These are phyloP conservation scores for Albifimbria verrucaria DNA, from an alignment of 2,329 filamentous ascomycete species.

Conservation along the genomic window DNA sequence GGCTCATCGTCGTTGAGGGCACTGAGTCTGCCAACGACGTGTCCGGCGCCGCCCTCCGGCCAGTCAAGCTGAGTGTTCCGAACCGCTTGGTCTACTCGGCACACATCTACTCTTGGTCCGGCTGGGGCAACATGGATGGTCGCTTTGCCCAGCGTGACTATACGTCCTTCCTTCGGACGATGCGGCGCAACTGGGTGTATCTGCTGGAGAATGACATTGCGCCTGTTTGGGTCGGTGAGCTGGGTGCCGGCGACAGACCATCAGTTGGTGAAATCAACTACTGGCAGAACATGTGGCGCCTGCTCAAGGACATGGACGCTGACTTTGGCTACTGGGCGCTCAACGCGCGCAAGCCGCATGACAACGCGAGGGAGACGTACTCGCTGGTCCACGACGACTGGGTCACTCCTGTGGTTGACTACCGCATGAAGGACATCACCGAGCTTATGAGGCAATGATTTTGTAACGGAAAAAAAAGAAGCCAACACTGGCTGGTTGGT, in stretches of 20 bases:
- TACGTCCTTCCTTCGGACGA: conserved; percentile 57
- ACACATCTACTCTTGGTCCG: conserved; percentile 68
- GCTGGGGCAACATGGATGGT: conserved; percentile 60
- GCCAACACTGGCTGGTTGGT: not conserved
- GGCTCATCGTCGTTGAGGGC: conserved; percentile 67
- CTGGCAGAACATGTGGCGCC: conserved; percentile 61
- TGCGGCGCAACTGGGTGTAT: conserved; percentile 65
- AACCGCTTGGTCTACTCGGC: conserved; percentile 63
- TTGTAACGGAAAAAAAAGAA: no score
- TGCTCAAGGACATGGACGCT: conserved; percentile 54
- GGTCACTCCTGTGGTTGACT: conserved; percentile 59
- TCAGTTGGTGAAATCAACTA: conserved; percentile 59
- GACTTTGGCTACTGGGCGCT: conserved; percentile 71
- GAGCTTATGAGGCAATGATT: conserved; percentile 41
- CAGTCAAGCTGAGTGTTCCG: conserved; percentile 53
- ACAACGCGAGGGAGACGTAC: conserved; percentile 57
- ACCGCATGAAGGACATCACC: conserved; percentile 59
- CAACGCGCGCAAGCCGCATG: conserved; percentile 61
- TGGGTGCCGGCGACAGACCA: conserved; percentile 55
- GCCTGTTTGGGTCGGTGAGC: conserved; percentile 68
- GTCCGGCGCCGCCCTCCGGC: conserved; percentile 50
- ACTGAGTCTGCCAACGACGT: conserved; percentile 66
- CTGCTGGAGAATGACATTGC: conserved; percentile 43
- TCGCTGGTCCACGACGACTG: conserved; percentile 61
- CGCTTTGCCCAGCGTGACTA: conserved; percentile 60